Percentiles rank a stretch among this genome's conserved stretches.
phyloP scores from a whole-genome alignment of 148 eudicot species.

The Vaccinium vitisidaea region DNA sequence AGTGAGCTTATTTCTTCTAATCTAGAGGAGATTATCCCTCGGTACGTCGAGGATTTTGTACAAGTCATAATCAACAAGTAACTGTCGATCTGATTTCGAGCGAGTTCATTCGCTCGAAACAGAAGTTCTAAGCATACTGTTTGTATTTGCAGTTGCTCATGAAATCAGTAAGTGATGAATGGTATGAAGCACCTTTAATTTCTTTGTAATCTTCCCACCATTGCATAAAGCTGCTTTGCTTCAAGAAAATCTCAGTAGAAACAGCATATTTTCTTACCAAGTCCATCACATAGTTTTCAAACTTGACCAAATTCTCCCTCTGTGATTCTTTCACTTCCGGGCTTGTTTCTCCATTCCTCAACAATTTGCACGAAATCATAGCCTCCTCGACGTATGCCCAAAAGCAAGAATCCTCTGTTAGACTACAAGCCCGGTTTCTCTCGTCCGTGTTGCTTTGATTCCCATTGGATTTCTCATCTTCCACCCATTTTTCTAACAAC shows the following conservation, averaged over 20 bases:
- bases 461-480: background rate
- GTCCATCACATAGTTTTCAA: conserved; percentile 28
- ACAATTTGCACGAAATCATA: conserved; percentile 6
- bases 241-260: conserved; percentile 28
- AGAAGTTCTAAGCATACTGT: conserved; percentile 12
- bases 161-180: conserved; percentile 21
- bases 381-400: conserved; percentile 46
- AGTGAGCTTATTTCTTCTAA: background rate
- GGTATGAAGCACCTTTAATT: conserved; percentile 12
- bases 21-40: background rate
- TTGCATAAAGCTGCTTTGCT: conserved; percentile 33
- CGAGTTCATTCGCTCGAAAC: background rate
- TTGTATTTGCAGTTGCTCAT: conserved; percentile 15
- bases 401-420: conserved; percentile 41
- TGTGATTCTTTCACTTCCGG: background rate
- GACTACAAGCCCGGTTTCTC: conserved; percentile 21
- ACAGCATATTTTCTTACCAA: conserved; percentile 19
- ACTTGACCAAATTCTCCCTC: conserved; percentile 6
- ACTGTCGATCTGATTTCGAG: background rate
- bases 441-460: background rate
- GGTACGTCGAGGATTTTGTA: background rate
- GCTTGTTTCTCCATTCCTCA: conserved; percentile 5
- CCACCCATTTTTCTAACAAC: conserved; percentile 27
- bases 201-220: conserved; percentile 31
- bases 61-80: background rate